phyloP scores from a whole-genome alignment of 352 stramenopile species.

The Pythium rhizo-oryzae region DNA sequence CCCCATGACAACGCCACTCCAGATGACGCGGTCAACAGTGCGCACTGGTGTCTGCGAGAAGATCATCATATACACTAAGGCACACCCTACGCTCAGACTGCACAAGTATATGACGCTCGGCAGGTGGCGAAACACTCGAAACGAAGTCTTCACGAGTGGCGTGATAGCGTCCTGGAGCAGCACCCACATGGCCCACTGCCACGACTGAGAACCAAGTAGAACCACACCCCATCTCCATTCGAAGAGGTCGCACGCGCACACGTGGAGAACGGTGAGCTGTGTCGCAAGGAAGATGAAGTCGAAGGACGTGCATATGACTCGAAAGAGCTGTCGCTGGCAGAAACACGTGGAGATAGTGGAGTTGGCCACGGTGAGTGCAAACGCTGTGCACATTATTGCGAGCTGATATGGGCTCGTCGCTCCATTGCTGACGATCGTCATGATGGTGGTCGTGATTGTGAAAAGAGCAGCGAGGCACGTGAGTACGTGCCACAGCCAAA shows the following conservation, averaged over 20 bases:
- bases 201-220: not conserved
- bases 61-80: constrained; percentile 1
- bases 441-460: not conserved
- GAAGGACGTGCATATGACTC: constrained; percentile 17
- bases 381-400: not conserved
- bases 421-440: not conserved
- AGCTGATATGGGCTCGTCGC: not conserved
- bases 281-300: constrained; percentile 25
- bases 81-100: not conserved
- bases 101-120: not conserved
- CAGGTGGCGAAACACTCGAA: not conserved
- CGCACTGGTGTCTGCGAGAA: constrained; percentile 1
- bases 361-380: not conserved
- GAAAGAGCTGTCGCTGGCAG: constrained; percentile 18
- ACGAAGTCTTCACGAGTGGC: not conserved
- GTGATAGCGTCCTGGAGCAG: not conserved
- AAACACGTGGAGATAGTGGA: not conserved
- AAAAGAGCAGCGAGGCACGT: not conserved
- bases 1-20: not conserved
- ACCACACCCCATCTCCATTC: not conserved
- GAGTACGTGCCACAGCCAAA: not conserved
- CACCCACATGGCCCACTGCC: not conserved
- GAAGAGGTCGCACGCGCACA: constrained; percentile 23
- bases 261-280: constrained; percentile 17
- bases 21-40: constrained; percentile 15